Evolutionary conservation across 108 stramenopile genomes (phyloP).

Genomic region (Discostella stelligeroides): DNA sequence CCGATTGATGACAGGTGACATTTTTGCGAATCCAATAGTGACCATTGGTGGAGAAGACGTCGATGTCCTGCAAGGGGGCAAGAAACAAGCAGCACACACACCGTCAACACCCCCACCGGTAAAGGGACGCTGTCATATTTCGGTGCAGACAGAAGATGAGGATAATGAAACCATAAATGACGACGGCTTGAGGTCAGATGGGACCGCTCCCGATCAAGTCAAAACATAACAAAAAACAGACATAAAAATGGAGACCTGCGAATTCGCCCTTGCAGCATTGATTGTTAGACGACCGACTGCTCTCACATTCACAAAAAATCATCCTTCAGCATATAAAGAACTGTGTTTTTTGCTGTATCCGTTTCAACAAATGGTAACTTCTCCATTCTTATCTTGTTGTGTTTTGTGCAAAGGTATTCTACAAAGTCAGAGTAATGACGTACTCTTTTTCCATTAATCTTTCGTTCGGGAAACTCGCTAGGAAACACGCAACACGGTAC

Average conservation of each 20-base stretch:
- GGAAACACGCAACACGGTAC: conserved; percentile 82
- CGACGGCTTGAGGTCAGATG: too few species aligned
- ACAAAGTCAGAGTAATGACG: conserved; percentile 58
- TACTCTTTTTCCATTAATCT: conserved; percentile 47
- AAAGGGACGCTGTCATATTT: conserved; percentile 1
- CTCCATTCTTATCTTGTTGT: conserved; percentile 30
- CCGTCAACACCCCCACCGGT: conserved; percentile 4
- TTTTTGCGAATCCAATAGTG: conserved; percentile 9
- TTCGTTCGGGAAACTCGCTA: conserved; percentile 64
- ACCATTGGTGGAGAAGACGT: not conserved
- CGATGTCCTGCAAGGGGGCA: not conserved
- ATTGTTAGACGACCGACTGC: too few species aligned
- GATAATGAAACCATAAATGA: not conserved
- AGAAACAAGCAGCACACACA: not conserved
- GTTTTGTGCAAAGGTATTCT: conserved; percentile 51
- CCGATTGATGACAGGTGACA: not conserved
- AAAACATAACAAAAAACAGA: not conserved
- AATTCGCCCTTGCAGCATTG: too few species aligned
- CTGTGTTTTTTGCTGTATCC: conserved; percentile 65
- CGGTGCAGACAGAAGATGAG: conserved; percentile 2
- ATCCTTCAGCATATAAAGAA: conserved; percentile 57
- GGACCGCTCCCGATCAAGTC: too few species aligned
- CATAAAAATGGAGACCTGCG: not conserved
- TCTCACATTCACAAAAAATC: conserved; percentile 16
- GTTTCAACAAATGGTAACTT: conserved; percentile 58